These are phyloP conservation scores for Hypoxylon sp. DNA, from an alignment of 2,329 filamentous ascomycete species.

Conservation along the genomic window DNA sequence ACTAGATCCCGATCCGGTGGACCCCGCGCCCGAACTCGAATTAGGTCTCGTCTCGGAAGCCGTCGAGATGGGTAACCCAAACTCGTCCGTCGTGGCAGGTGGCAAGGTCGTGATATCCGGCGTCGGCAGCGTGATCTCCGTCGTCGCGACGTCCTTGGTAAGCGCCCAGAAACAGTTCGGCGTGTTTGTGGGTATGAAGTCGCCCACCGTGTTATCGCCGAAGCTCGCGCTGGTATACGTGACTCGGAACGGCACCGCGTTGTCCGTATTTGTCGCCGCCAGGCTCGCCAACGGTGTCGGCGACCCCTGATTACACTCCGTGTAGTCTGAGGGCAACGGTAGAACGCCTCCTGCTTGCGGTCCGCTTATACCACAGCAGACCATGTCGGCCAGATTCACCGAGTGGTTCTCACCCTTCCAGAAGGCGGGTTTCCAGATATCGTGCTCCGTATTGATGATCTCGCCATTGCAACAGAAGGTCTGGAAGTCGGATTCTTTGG, in stretches of 20 bases:
- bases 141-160: constrained; percentile 14
- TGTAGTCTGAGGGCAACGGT: constrained; percentile 23
- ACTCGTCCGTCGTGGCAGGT: constrained; percentile 21
- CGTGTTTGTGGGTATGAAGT: constrained; percentile 31
- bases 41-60: neutral
- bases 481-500: constrained; percentile 35
- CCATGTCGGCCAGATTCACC: constrained; percentile 35
- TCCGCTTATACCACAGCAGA: constrained; percentile 34
- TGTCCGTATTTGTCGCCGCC: constrained; percentile 37
- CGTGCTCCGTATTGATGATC: constrained; percentile 29
- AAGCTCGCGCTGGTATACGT: constrained; percentile 39
- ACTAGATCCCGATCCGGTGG: constrained; percentile 3
- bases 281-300: constrained; percentile 41
- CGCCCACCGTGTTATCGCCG: constrained; percentile 26
- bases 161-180: constrained; percentile 40
- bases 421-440: constrained; percentile 22
- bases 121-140: constrained; percentile 32
- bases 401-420: constrained; percentile 9
- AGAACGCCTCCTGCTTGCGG: constrained; percentile 23
- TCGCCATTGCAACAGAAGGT: constrained; percentile 43
- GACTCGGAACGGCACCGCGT: constrained; percentile 31
- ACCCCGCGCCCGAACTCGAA: neutral
- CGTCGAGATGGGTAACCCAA: constrained; percentile 12
- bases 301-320: constrained; percentile 24
- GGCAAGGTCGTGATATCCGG: constrained; percentile 33